Evolutionary conservation across 2,329 filamentous ascomycete species (phyloP).

Genomic region (Fusarium transvaalense): DNA sequence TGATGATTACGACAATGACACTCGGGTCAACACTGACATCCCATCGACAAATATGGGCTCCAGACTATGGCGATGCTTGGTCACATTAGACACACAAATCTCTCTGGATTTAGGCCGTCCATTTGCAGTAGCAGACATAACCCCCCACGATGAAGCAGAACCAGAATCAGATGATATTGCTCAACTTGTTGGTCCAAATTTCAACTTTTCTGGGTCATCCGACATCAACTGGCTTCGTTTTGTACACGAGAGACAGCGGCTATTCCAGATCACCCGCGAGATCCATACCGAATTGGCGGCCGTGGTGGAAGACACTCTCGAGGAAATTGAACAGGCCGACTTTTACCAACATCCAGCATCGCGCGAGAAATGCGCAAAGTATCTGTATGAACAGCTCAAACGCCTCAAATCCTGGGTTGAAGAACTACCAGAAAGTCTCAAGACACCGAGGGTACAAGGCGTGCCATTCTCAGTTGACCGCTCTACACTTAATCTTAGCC

Average conservation of each 20-base stretch:
- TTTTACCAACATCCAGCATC: conserved; percentile 45
- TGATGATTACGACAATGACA: not conserved
- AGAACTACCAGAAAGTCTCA: conserved; percentile 55
- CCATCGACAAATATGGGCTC: not conserved
- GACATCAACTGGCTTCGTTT: conserved; percentile 44
- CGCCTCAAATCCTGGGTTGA: conserved; percentile 48
- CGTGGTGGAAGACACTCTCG: conserved; percentile 33
- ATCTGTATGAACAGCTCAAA: conserved; percentile 47
- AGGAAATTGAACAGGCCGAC: conserved; percentile 25
- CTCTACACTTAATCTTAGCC: conserved; percentile 49
- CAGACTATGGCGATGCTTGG: conserved; percentile 41
- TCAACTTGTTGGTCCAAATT: conserved; percentile 34
- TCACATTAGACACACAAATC: conserved; percentile 36
- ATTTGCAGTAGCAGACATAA: conserved; percentile 17
- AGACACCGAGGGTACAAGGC: conserved; percentile 52
- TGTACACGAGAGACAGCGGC: conserved; percentile 32
- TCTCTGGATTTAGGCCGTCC: conserved; percentile 39
- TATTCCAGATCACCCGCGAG: conserved; percentile 36
- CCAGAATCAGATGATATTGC: conserved; percentile 30
- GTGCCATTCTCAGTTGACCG: conserved; percentile 56
- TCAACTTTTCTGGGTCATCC: conserved; percentile 4
- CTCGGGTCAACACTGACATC: not conserved
- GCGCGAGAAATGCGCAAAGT: conserved; percentile 48
- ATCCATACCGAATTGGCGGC: conserved; percentile 33
- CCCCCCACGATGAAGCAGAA: not conserved